phyloP scores from a whole-genome alignment of 2,329 filamentous ascomycete species.

The Waltergamsia citrina region DNA sequence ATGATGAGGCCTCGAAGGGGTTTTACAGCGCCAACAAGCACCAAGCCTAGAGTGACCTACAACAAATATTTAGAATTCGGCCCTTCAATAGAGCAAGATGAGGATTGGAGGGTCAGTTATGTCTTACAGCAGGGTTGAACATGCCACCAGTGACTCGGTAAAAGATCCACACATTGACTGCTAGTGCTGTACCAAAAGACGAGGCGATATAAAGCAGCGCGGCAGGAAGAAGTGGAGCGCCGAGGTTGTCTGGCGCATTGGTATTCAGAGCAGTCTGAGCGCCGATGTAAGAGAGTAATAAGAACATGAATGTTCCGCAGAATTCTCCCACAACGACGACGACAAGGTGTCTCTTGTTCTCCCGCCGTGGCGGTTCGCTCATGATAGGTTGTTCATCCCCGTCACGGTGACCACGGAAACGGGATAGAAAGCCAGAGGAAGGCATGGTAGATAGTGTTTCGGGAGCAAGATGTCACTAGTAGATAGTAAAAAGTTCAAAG shows the following conservation, averaged over 20 bases:
- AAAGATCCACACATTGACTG: slow-evolving; percentile 47
- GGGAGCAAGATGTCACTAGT: no score
- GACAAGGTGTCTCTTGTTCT: no score
- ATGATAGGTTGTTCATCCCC: no score
- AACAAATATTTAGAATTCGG: not conserved
- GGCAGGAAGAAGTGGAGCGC: slow-evolving; percentile 17
- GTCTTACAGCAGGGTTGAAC: slow-evolving; percentile 39
- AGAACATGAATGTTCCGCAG: slow-evolving; percentile 41
- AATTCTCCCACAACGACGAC: slow-evolving; percentile 38
- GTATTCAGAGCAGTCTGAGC: slow-evolving; percentile 24
- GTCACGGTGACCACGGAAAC: no score
- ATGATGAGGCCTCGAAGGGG: slow-evolving; percentile 39
- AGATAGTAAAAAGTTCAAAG: no score
- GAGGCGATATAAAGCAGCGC: slow-evolving; percentile 40
- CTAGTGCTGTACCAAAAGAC: slow-evolving; percentile 38
- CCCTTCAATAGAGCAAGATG: not conserved
- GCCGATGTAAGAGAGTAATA: slow-evolving; percentile 31
- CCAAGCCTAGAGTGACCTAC: slow-evolving; percentile 46
- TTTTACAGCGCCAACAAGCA: slow-evolving; percentile 48
- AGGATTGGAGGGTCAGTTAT: no score
- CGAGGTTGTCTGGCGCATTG: slow-evolving; percentile 13
- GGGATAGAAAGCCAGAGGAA: no score
- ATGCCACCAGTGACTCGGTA: slow-evolving; percentile 43
- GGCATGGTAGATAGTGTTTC: no score
- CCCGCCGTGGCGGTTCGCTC: no score